Conservation (phyloP, 2,329 filamentous ascomycete genomes). For the Fusarium fujikuroi region DNA sequence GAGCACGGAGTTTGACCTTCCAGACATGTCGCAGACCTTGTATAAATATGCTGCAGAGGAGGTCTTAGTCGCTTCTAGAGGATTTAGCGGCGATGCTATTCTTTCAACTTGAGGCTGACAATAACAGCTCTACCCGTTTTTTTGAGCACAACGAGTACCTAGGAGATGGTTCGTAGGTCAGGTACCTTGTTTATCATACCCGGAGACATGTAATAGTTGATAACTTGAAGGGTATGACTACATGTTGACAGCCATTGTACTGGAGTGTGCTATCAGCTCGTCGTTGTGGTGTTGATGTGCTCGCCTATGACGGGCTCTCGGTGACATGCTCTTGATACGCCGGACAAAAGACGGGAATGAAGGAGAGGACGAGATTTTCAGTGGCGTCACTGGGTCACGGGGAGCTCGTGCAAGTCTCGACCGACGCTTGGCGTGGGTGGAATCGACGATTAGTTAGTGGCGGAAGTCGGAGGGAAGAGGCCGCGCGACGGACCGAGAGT, state of each 20-base stretch:
- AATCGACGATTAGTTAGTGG: conserved; percentile 9
- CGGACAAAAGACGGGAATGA: conserved; percentile 19
- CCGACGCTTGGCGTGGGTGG: neutral
- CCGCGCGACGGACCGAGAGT: conserved; percentile 25
- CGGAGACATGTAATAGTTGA: accelerated
- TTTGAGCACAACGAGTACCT: neutral
- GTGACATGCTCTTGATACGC: conserved; percentile 20
- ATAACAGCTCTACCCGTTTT: neutral
- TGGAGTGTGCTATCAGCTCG: no score
- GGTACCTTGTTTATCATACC: neutral
- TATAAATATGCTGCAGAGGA: neutral
- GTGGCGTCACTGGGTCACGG: conserved; percentile 33
- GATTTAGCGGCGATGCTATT: neutral
- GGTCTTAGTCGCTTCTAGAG: no score
- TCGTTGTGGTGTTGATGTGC: neutral
- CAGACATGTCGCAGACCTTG: accelerated
- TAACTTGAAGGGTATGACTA: accelerated
- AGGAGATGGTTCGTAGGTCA: no score
- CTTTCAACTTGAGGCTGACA: neutral
- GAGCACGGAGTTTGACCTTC: accelerated
- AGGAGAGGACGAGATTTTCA: conserved; percentile 4
- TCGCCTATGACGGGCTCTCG: conserved; percentile 1
- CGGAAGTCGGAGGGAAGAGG: conserved; percentile 34
- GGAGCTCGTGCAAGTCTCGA: conserved; percentile 30
- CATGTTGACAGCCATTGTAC: neutral